phyloP scores from a whole-genome alignment of 306 rosid species.

The Castanea sativa region DNA sequence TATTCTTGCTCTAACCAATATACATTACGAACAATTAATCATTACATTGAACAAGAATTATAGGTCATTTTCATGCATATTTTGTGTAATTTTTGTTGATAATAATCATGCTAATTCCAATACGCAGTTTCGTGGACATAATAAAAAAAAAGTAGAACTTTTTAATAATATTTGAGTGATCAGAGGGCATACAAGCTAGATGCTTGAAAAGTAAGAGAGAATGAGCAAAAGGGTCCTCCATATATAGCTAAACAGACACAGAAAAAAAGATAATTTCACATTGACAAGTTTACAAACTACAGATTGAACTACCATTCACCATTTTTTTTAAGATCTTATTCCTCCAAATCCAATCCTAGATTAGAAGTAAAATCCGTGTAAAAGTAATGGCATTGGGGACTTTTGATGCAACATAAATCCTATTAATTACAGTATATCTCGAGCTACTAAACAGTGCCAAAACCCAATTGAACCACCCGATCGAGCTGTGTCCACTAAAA shows the following conservation, averaged over 20 bases:
- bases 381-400: no score
- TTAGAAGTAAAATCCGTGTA: no score
- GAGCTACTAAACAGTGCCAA: background rate
- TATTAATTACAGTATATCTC: background rate
- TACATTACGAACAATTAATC: background rate
- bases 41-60: background rate
- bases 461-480: background rate
- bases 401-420: no score
- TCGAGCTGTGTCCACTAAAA: background rate
- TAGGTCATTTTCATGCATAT: background rate
- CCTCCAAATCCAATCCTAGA: no score
- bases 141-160: background rate
- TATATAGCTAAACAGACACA: background rate
- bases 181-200: no score
- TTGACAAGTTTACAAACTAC: background rate
- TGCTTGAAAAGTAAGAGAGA: background rate
- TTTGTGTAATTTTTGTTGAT: background rate
- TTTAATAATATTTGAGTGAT: no score
- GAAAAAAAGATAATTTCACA: background rate
- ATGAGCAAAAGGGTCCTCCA: background rate
- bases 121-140: background rate
- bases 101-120: background rate
- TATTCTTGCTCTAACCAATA: background rate
- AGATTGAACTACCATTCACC: no score
- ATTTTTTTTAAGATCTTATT: no score